phyloP scores from a whole-genome alignment of 2,329 filamentous ascomycete species.

The Metarhizium anisopliae region DNA sequence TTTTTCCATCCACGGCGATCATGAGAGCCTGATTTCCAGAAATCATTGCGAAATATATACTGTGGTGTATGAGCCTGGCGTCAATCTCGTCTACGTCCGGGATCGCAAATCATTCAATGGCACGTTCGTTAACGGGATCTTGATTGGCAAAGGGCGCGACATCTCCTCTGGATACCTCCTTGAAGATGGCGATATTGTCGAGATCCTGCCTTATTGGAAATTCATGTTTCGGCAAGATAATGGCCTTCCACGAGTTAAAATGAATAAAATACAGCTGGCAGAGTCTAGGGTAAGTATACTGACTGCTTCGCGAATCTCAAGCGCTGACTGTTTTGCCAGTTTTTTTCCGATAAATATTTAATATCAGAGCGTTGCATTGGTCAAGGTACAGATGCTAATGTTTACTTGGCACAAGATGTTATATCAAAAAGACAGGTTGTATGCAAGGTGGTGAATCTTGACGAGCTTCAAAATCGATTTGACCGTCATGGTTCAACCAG shows the following conservation, averaged over 20 bases:
- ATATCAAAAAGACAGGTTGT: slow-evolving; percentile 50
- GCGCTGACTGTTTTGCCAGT: slow-evolving; percentile 7
- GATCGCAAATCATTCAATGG: slow-evolving; percentile 46
- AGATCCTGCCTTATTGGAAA: slow-evolving; percentile 28
- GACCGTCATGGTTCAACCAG: slow-evolving; percentile 22
- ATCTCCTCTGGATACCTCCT: slow-evolving; percentile 37
- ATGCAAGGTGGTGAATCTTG: slow-evolving; percentile 56
- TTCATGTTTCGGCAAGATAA: slow-evolving; percentile 23
- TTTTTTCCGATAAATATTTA: slow-evolving; percentile 24
- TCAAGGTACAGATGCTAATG: slow-evolving; percentile 26
- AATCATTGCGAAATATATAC: slow-evolving; percentile 48
- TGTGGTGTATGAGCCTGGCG: slow-evolving; percentile 36
- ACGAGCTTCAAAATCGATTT: slow-evolving; percentile 18
- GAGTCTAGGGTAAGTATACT: slow-evolving; percentile 22
- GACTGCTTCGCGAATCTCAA: background rate
- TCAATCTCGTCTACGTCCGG: slow-evolving; percentile 42
- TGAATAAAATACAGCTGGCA: slow-evolving; percentile 20
- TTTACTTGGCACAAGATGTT: slow-evolving; percentile 34
- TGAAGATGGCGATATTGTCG: slow-evolving; percentile 39
- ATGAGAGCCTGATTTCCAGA: slow-evolving; percentile 36
- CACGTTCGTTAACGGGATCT: slow-evolving; percentile 39
- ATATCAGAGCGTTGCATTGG: slow-evolving; percentile 27
- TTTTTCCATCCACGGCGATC: slow-evolving; percentile 28
- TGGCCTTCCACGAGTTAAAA: slow-evolving; percentile 9
- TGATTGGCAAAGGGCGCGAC: slow-evolving; percentile 30